Conservation (phyloP, 108 stramenopile species). For the Skeletonema menzelii region DNA sequence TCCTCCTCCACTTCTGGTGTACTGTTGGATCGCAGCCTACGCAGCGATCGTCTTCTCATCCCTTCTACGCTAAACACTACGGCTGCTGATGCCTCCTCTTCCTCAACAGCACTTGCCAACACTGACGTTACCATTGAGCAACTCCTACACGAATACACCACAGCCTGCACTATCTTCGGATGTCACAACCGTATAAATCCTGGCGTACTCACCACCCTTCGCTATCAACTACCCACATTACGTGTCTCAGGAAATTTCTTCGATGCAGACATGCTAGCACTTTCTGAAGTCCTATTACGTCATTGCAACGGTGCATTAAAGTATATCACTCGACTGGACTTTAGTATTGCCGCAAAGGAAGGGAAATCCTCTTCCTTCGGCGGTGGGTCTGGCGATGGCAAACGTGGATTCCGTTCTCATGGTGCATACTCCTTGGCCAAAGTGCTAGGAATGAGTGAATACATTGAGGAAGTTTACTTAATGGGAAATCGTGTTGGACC, state of each 20-base stretch:
- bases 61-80: neutral
- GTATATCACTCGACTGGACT: slow-evolving; percentile 70
- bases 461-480: slow-evolving; percentile 68
- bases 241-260: slow-evolving; percentile 72
- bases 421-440: slow-evolving; percentile 77
- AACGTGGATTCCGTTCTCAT: slow-evolving; percentile 65
- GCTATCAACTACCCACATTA: slow-evolving; percentile 65
- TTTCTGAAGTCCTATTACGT: slow-evolving; percentile 61
- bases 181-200: slow-evolving; percentile 56
- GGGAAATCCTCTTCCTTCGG: slow-evolving; percentile 22
- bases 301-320: slow-evolving; percentile 66
- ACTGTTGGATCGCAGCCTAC: neutral
- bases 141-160: slow-evolving; percentile 65
- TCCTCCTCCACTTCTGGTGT: neutral
- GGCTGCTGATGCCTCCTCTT: neutral
- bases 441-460: slow-evolving; percentile 50
- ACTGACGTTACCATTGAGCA: slow-evolving; percentile 34
- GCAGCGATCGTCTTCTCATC: neutral
- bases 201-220: slow-evolving; percentile 68
- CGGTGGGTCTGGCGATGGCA: neutral
- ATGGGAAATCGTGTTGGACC: slow-evolving; percentile 72
- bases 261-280: slow-evolving; percentile 83
- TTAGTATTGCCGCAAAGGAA: slow-evolving; percentile 57
- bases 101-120: neutral
- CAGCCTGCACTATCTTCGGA: slow-evolving; percentile 63